A percentile compares a stretch with the other conserved stretches of the same genome.
Conservation (phyloP, 208 protist genomes). For the Leishmania braziliensis region DNA sequence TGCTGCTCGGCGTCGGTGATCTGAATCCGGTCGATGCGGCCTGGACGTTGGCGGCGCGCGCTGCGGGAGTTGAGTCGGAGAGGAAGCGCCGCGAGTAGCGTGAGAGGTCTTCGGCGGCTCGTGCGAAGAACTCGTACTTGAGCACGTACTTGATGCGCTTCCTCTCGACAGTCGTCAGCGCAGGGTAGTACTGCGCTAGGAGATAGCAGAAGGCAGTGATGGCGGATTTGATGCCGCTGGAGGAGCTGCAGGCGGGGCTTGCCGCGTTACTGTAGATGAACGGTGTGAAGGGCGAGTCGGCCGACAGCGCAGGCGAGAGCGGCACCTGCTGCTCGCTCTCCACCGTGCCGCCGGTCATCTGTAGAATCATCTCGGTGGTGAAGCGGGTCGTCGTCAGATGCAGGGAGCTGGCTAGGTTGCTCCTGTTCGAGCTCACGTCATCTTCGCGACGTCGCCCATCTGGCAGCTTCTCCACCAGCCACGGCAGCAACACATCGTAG, state of each 20-base stretch:
- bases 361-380: slow-evolving; percentile 45
- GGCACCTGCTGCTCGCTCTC: slow-evolving; percentile 1
- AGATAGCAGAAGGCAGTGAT: slow-evolving; percentile 62
- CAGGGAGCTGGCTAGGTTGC: background rate
- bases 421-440: background rate
- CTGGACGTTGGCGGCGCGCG: background rate
- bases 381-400: slow-evolving; percentile 25
- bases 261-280: slow-evolving; percentile 35
- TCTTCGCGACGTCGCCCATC: slow-evolving; percentile 9
- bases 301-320: background rate
- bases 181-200: slow-evolving; percentile 42
- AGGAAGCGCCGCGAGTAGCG: slow-evolving; percentile 45
- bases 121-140: slow-evolving; percentile 69
- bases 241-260: slow-evolving; percentile 36
- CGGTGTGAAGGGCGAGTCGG: slow-evolving; percentile 19
- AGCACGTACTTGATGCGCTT: slow-evolving; percentile 78
- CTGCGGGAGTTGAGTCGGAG: background rate
- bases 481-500: slow-evolving; percentile 85
- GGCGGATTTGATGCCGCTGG: slow-evolving; percentile 57
- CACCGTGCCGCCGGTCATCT: background rate
- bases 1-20: background rate
- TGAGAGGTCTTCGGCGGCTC: slow-evolving; percentile 63
- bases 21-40: background rate
- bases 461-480: slow-evolving; percentile 56
- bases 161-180: slow-evolving; percentile 12